phyloP scores from a whole-genome alignment of 176 grass and related monocot genomes.

The Musa troglodytarum region DNA sequence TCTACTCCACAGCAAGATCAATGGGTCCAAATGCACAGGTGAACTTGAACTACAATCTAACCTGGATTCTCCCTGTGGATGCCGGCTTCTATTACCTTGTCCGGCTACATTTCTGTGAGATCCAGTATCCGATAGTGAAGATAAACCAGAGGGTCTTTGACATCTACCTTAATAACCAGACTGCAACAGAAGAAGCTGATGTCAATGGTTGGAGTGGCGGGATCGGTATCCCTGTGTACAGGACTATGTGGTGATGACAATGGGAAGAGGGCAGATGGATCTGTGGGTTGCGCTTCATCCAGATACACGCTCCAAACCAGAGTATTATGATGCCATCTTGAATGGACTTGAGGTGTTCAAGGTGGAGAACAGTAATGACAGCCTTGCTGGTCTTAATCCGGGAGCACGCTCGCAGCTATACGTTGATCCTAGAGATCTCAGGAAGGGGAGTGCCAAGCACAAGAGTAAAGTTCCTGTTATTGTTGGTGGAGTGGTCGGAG shows the following conservation, averaged over 20 bases:
- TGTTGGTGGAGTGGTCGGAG: slow-evolving; percentile 42
- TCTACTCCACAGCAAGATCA: slow-evolving; percentile 37
- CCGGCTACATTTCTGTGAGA: slow-evolving; percentile 48
- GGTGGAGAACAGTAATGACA: slow-evolving; percentile 24
- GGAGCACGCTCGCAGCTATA: too few species aligned
- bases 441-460: background rate
- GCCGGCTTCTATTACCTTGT: slow-evolving; percentile 37
- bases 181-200: background rate
- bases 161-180: slow-evolving; percentile 7
- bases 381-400: slow-evolving; percentile 27
- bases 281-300: slow-evolving; percentile 41
- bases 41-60: slow-evolving; percentile 49
- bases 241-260: background rate
- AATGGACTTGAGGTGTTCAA: slow-evolving; percentile 28
- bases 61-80: slow-evolving; percentile 33
- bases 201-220: background rate
- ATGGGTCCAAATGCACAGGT: slow-evolving; percentile 22
- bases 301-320: background rate
- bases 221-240: background rate
- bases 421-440: too few species aligned
- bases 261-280: slow-evolving; percentile 22
- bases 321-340: slow-evolving; percentile 36
- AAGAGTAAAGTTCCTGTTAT: background rate
- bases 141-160: slow-evolving; percentile 30
- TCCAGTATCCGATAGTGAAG: slow-evolving; percentile 29